These are phyloP conservation scores for Globisporangium recalcitrans DNA, from an alignment of 352 stramenopile species.

Conservation along the genomic window DNA sequence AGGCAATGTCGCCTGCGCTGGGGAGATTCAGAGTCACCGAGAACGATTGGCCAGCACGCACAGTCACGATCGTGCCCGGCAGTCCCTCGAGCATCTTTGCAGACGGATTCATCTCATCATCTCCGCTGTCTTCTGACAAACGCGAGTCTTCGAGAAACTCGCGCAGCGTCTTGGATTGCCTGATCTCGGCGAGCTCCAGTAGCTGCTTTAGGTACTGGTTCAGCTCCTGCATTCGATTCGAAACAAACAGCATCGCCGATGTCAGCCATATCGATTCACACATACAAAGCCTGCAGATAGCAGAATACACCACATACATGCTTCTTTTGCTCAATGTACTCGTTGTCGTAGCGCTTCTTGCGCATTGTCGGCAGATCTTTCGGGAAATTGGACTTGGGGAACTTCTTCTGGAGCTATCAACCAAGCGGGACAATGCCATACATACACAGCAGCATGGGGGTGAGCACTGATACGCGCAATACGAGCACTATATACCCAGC, in stretches of 20 bases:
- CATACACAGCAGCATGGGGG: neutral
- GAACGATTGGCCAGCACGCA: slow-evolving; percentile 65
- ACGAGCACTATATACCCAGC: too few species aligned
- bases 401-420: slow-evolving; percentile 73
- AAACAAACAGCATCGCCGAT: neutral
- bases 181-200: slow-evolving; percentile 49
- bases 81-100: slow-evolving; percentile 46
- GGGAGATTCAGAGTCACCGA: slow-evolving; percentile 46
- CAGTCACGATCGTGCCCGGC: slow-evolving; percentile 57
- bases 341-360: slow-evolving; percentile 66
- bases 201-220: slow-evolving; percentile 54
- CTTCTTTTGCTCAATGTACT: slow-evolving; percentile 74
- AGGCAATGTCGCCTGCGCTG: slow-evolving; percentile 40
- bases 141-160: slow-evolving; percentile 59
- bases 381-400: slow-evolving; percentile 60
- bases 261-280: neutral
- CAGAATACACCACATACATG: slow-evolving; percentile 11
- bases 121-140: slow-evolving; percentile 46
- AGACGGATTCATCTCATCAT: slow-evolving; percentile 37
- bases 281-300: neutral
- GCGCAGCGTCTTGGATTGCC: slow-evolving; percentile 43
- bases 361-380: slow-evolving; percentile 58
- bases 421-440: neutral
- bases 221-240: slow-evolving; percentile 27
- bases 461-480: neutral